phyloP scores from a whole-genome alignment of 208 protist genomes.

The Naegleria gruberi region DNA sequence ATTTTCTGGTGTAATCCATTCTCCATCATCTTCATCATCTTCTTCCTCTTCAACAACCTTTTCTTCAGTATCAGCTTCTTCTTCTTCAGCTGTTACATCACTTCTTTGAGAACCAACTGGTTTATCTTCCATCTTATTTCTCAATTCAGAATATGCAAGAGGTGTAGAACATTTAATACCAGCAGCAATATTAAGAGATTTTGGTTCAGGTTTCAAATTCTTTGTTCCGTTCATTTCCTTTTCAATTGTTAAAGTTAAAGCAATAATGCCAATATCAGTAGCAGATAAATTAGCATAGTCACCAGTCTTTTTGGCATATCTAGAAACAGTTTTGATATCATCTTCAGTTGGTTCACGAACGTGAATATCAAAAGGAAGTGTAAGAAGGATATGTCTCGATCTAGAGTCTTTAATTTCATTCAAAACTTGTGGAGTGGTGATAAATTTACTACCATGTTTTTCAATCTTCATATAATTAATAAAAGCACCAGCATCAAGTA shows the following conservation, averaged over 20 bases:
- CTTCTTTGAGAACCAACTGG: not conserved
- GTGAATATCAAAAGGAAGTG: not conserved
- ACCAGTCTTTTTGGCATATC: conserved; percentile 3
- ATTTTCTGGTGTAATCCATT: not conserved
- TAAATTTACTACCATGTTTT: not conserved
- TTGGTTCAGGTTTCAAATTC: not conserved
- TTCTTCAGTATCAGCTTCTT: not conserved
- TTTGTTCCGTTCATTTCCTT: not conserved
- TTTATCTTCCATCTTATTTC: not conserved
- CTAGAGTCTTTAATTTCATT: not conserved
- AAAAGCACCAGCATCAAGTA: conserved; percentile 7
- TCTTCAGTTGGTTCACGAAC: not conserved
- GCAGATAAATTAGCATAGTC: not conserved
- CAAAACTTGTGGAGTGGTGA: not conserved
- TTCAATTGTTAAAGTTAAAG: not conserved
- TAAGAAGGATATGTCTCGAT: not conserved
- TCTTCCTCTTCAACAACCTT: not conserved
- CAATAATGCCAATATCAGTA: not conserved
- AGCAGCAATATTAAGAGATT: not conserved
- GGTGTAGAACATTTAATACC: too few species aligned
- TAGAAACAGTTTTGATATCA: not conserved
- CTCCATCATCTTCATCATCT: not conserved
- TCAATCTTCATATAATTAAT: not conserved
- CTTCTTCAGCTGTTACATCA: not conserved
- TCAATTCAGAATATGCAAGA: not conserved